phyloP scores from a whole-genome alignment of 768 basidiomycete genomes.

The Mycena vitilis region DNA sequence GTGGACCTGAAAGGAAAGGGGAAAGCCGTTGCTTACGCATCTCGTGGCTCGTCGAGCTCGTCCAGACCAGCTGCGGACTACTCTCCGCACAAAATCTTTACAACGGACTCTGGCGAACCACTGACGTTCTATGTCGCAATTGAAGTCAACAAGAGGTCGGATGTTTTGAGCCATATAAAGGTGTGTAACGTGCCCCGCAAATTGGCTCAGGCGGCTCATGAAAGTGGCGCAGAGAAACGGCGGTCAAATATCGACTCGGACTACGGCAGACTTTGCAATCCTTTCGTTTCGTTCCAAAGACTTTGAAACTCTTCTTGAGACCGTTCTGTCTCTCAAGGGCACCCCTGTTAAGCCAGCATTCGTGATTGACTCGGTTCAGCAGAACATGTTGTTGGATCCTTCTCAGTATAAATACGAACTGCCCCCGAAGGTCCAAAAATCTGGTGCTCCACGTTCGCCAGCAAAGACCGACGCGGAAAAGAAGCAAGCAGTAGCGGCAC shows the following conservation, averaged over 20 bases:
- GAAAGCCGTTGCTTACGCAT: slow-evolving; percentile 9
- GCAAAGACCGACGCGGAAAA: slow-evolving; percentile 18
- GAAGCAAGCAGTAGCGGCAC: slow-evolving; percentile 7
- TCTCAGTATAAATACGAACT: slow-evolving; percentile 56
- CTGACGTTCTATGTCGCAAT: slow-evolving; percentile 75
- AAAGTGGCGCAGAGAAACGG: slow-evolving; percentile 66
- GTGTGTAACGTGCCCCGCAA: slow-evolving; percentile 50
- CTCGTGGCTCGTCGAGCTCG: slow-evolving; percentile 12
- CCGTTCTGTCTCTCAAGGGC: slow-evolving; percentile 51
- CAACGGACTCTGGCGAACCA: slow-evolving; percentile 52
- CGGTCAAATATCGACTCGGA: slow-evolving; percentile 67
- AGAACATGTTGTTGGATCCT: slow-evolving; percentile 57
- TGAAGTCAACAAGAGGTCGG: slow-evolving; percentile 66
- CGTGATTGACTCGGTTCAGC: slow-evolving; percentile 62
- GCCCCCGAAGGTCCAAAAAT: slow-evolving; percentile 35
- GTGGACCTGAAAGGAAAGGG: slow-evolving; percentile 32
- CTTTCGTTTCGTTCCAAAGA: slow-evolving; percentile 63
- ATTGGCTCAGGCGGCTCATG: background rate
- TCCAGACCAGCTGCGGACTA: slow-evolving; percentile 25
- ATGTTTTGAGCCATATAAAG: slow-evolving; percentile 68
- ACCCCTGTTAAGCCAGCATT: slow-evolving; percentile 65
- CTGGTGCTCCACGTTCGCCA: slow-evolving; percentile 3
- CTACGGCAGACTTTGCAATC: slow-evolving; percentile 70
- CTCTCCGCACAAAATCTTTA: slow-evolving; percentile 54
- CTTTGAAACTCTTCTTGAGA: slow-evolving; percentile 57